Evolutionary conservation across 257 asterid species (phyloP).

Genomic region (Leonotis leonurus): DNA sequence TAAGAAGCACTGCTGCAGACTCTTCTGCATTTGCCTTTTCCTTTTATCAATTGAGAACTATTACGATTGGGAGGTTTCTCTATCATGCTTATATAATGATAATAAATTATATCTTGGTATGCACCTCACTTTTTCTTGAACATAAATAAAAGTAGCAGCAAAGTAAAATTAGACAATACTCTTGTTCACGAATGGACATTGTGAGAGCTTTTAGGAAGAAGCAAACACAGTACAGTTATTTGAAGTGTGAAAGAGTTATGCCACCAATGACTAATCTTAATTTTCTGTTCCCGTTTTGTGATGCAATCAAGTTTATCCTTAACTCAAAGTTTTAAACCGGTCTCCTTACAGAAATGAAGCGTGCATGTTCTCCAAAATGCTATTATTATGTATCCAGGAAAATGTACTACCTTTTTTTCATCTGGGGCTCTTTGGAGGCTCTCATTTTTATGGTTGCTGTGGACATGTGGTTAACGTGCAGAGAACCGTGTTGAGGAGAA

Average conservation of each 20-base stretch:
- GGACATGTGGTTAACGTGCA: too few species aligned
- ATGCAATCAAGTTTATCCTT: background rate
- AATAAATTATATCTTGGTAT: background rate
- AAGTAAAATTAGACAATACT: too few species aligned
- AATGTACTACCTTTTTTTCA: background rate
- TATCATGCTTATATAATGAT: background rate
- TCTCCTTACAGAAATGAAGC: background rate
- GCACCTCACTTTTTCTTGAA: too few species aligned
- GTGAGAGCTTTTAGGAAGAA: background rate
- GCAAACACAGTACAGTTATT: background rate
- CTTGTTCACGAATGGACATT: too few species aligned
- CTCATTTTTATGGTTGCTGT: too few species aligned
- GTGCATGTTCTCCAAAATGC: background rate
- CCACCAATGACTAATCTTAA: background rate
- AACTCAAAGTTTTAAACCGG: background rate
- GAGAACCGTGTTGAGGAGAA: conserved; percentile 55
- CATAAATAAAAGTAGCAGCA: too few species aligned
- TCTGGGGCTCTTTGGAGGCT: background rate
- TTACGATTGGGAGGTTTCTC: background rate
- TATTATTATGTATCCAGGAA: background rate
- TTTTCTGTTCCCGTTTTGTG: background rate
- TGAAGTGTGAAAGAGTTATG: too few species aligned
- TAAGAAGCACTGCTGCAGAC: background rate
- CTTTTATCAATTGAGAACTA: background rate
- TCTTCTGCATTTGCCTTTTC: background rate